Evolutionary conservation across 2,329 filamentous ascomycete genomes (phyloP), one percentile per base, ranked within the genome.

Genomic region (Nemania diffusa): DNA sequence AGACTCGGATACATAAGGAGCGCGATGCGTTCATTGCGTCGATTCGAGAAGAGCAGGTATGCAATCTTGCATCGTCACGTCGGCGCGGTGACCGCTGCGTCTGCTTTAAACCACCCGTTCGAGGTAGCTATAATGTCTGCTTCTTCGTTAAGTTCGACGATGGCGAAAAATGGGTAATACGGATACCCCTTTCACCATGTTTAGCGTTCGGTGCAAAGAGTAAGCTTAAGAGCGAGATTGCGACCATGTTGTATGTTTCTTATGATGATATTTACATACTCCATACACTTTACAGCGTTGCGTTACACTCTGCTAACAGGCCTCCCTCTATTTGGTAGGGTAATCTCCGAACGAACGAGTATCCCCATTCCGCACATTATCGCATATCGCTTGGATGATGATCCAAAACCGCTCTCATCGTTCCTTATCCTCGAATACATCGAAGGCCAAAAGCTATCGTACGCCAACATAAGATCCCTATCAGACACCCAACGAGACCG

Each of bases 51-150:
- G 61, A 64, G 22, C 20, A 64, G 8, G 56, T 69, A 22, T 62
- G 29, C 48, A 46, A 24, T 24, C 44, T 46, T 5, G 44, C 44
- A 8, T 56, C 69, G 2, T 63, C 64, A 17, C 52, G 64, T 34
- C 66, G 32, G 5, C n/a, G 17, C 51, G 70, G 67, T 46, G 70
- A 72, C 27, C n/a, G 27, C 55, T 73, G 72, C 65, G 50, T 7
- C 29, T 71, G 69, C 65, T 73, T 74, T 62, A 60, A 69, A 58
- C 42, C 58, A 40, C 70, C 67, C 11, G 40, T 40, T 27, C 64
- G 68, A 11, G 72, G 71, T 17, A 74, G 67, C 59, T 75, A 69
- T 67, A 74, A 73, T 62, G 71, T 72, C 46, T 74, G 72, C 67
- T 75, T 62, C 55, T 74, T 73, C 58, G 69, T 74, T 56, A 64